Percentiles rank a stretch among this genome's conserved stretches.
Evolutionary conservation across 139 green algal species (phyloP).

Genomic region (Nannochloris sp.): DNA sequence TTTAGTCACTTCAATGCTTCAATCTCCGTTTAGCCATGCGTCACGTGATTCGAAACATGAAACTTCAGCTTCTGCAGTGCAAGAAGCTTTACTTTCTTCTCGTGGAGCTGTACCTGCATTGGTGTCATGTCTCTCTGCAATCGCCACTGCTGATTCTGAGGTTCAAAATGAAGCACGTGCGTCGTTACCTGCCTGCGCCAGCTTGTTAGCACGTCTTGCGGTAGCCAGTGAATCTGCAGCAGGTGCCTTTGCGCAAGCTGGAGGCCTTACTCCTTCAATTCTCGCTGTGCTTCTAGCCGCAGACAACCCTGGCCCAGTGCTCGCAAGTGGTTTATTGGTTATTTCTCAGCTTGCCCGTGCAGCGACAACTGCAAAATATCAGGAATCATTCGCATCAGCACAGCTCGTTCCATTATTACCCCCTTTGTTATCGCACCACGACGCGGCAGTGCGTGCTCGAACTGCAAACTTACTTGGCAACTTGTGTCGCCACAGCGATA

Average conservation of each 20-base stretch:
- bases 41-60: background rate
- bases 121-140: background rate
- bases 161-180: background rate
- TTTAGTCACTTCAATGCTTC: background rate
- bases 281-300: constrained; percentile 31
- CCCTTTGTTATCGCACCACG: constrained; percentile 48
- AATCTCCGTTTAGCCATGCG: background rate
- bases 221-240: constrained; percentile 9
- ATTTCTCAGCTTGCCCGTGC: constrained; percentile 60
- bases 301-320: constrained; percentile 35
- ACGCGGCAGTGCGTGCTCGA: constrained; percentile 70
- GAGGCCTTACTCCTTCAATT: constrained; percentile 35
- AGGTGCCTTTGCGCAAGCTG: constrained; percentile 21
- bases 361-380: constrained; percentile 24
- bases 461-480: constrained; percentile 90
- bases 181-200: background rate
- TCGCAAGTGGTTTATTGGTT: constrained; percentile 54
- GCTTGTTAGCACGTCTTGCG: constrained; percentile 28
- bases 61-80: background rate
- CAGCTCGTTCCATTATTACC: constrained; percentile 13
- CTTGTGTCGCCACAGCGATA: constrained; percentile 79
- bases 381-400: constrained; percentile 26
- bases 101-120: background rate
- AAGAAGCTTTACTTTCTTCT: background rate
- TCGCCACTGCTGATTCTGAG: background rate